phyloP scores from a whole-genome alignment of 202 grass and related monocot species.

The Musa balbisiana region DNA sequence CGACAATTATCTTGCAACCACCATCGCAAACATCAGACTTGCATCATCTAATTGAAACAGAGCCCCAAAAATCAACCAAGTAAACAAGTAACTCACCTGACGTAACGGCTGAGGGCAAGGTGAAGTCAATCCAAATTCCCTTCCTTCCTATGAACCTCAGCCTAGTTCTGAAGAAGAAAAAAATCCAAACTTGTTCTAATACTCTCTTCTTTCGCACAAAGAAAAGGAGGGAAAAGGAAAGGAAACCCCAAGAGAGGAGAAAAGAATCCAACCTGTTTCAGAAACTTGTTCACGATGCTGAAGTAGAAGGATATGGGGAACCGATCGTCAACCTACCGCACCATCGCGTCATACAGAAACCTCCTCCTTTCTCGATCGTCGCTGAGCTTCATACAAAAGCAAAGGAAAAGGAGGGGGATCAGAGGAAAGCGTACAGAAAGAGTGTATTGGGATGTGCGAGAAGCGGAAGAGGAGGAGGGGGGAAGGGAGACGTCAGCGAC shows the following conservation, averaged over 20 bases:
- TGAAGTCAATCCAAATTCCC: slow-evolving; percentile 8
- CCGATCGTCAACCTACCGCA: neutral
- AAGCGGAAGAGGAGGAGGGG: too few relatives aligned
- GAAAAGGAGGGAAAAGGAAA: neutral
- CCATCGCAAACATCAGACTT: too few relatives aligned
- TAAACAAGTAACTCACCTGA: neutral
- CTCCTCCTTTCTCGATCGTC: neutral
- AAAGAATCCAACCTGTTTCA: neutral
- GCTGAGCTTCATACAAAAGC: neutral
- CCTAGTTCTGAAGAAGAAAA: neutral
- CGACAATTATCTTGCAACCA: too few relatives aligned
- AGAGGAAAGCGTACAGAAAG: neutral
- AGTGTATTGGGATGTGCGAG: neutral
- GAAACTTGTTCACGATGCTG: slow-evolving; percentile 6
- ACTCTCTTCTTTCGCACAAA: too few relatives aligned
- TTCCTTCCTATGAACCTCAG: slow-evolving; percentile 9
- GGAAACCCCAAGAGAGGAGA: too few relatives aligned
- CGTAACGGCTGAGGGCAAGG: neutral
- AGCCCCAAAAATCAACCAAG: neutral
- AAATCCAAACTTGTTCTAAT: too few relatives aligned
- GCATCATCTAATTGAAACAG: neutral
- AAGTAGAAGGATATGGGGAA: slow-evolving; percentile 13
- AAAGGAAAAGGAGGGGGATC: neutral
- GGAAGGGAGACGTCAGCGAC: neutral
- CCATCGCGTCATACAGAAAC: neutral